Percentiles rank a stretch among this genome's conserved stretches.
Conservation (phyloP, 2,329 filamentous ascomycete species). For the Diplodia mutila region DNA sequence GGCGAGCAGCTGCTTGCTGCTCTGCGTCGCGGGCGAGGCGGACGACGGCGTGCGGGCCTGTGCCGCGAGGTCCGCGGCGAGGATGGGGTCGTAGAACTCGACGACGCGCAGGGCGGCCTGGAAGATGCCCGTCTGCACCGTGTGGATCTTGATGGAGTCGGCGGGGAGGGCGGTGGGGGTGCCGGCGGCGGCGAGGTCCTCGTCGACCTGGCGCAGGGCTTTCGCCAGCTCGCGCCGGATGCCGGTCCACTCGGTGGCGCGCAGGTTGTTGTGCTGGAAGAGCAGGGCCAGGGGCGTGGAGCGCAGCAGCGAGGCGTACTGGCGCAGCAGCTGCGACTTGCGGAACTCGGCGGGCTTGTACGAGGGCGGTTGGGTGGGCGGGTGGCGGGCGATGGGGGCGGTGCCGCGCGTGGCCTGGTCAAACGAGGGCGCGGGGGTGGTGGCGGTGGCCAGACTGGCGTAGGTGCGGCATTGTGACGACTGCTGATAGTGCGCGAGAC, state of each 20-base stretch:
- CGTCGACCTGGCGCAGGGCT: conserved; percentile 69
- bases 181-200: conserved; percentile 60
- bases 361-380: conserved; percentile 78
- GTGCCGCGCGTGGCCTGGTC: conserved; percentile 52
- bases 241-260: conserved; percentile 73
- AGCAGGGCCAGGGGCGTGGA: conserved; percentile 83
- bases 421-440: conserved; percentile 57
- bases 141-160: conserved; percentile 73
- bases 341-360: conserved; percentile 84
- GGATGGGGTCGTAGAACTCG: conserved; percentile 68
- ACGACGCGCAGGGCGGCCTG: conserved; percentile 81
- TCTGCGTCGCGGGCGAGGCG: conserved; percentile 39
- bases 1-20: conserved; percentile 39
- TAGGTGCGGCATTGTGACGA: conserved; percentile 42
- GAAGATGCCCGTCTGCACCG: conserved; percentile 88
- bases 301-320: conserved; percentile 85
- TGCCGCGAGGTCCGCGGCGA: conserved; percentile 30
- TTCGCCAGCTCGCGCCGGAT: conserved; percentile 70
- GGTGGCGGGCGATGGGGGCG: conserved; percentile 55
- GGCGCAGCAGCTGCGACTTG: conserved; percentile 85
- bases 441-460: conserved; percentile 55
- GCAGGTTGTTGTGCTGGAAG: conserved; percentile 80
- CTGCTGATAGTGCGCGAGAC: conserved; percentile 22
- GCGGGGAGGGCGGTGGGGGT: conserved; percentile 50
- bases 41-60: conserved; percentile 30